Base-by-base conservation (phyloP, 2,329 filamentous ascomycete genomes). In the Fonsecaea pedrosoi region DNA sequence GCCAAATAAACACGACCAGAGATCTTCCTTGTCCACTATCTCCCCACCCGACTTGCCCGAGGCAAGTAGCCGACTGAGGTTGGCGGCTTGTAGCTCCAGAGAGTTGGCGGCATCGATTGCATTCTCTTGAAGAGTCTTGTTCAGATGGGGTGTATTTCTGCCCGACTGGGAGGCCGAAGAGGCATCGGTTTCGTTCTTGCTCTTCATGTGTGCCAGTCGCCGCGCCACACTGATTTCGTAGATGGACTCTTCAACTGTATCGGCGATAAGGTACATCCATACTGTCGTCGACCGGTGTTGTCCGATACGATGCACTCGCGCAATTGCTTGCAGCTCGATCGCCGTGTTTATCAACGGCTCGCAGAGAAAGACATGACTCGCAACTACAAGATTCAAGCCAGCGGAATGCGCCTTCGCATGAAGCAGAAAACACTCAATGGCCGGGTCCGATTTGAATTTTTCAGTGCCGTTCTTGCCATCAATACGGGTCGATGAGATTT, bases 301-400 rank as follows among this genome's bases (percentile, higher is more conserved):
- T 0, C 95, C 95, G 70, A 99, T 99, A 40, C 95, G 88, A 76
- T 99, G 93, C 1, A 99, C 94, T 64, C 95, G 90, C 0, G 94
- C 94, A 74, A 98, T 96, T 13, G 94, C 94, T 78, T 99, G 95
- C 9, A 98, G 84, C 78, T 98, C 95, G 15, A 99, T 87, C 0
- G 94, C 93, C 0, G 94, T 94, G 75, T 98, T 97, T 72, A 98
- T 88, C 3, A 98, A 82, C 2, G 95, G 95, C 76, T 99, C 95
- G 77, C 93, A 97, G 4, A 99, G 85, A 75, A 98, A 96, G 1
- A 98, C 93, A 75, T 98, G 93, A 56, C 89, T 97, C 4, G 94
- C 95, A 73, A 96, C 94, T 71, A 97, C 90, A 0, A 99, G 85
- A 69, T 96, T 98, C 35, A 99, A 83, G 0, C 95, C 95, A 1